These are phyloP conservation scores for Ophiocordyceps camponoti-leonardi DNA, from an alignment of 2,329 filamentous ascomycete species.

Conservation along the genomic window DNA sequence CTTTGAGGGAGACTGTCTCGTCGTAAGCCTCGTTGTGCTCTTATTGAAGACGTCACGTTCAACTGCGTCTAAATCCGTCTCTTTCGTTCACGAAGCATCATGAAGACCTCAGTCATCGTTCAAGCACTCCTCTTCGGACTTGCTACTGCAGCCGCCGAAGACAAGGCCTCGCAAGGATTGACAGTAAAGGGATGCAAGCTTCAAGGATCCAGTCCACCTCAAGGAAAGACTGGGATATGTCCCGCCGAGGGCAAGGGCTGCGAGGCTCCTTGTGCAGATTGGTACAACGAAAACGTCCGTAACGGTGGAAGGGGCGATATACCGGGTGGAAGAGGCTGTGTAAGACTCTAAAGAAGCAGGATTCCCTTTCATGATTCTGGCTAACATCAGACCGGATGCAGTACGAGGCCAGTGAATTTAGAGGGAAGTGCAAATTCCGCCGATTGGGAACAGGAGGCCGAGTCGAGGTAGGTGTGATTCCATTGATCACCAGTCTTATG, in stretches of 20 bases:
- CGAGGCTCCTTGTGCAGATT: background rate
- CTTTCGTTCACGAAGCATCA: background rate
- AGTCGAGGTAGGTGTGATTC: no score
- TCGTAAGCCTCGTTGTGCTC: no score
- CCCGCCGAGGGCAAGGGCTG: background rate
- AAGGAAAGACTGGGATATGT: background rate
- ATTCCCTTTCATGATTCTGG: background rate
- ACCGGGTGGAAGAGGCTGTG: background rate
- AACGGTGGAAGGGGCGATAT: background rate
- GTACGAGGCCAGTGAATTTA: background rate
- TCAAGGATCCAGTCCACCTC: background rate
- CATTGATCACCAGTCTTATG: no score
- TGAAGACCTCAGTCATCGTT: no score
- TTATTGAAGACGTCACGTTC: background rate
- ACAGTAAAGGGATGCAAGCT: background rate
- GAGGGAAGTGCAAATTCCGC: background rate
- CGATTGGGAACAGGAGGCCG: no score
- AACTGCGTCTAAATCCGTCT: background rate
- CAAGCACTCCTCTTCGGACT: no score
- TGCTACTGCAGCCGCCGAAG: no score
- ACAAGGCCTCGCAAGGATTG: no score
- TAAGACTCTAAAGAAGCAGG: background rate
- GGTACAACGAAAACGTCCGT: background rate
- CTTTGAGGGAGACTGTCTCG: no score
- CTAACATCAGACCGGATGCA: background rate